Base-by-base conservation (phyloP, 352 stramenopile species). In the Lagenidium giganteum region DNA sequence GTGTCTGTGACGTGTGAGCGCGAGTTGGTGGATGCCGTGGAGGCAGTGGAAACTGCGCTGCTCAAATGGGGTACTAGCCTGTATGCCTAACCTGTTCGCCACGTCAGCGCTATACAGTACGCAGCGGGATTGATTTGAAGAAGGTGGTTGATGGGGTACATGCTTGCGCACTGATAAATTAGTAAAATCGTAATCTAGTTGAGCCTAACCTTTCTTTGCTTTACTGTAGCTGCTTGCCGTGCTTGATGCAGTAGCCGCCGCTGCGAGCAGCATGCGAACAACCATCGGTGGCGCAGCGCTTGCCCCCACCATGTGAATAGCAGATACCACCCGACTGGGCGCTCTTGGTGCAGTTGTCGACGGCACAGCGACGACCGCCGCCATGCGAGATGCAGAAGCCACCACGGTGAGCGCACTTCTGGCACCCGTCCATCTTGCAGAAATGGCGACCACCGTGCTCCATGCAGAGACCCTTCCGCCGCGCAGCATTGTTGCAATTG, bases 391-490 rank as follows among this genome's bases (percentile, higher is more conserved):
- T 87, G 54, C 80, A 92, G 48, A 87, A 84, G 8, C 77, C 77
- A 20, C 81, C 78, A 39, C 78, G 78, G 57, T 91, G 81, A 3
- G 78, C 81, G 33, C 78, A 91, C 60, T 93, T 93, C 32, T 79
- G 54, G 51, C 81, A 93, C 31, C 78, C 81, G 8, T 77, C 61
- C 63, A 89, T 83, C 51, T 90, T 90, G 61, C 83, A 95, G 21
- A 89, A 83, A 57, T 92, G 77, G 21, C 83, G 73, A 3, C 83
- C 83, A 26, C 83, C 83, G 54, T 95, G 83, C 41, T 89, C 78
- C 75, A 90, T 91, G 55, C 83, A 95, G 0, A 95, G 70, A 0
- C 83, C 81, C 54, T 89, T 90, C 39, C 77, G 76, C 47, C 79
- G 67, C 28, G 78, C 77, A 27, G 70, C 67, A 53, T 89, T 87